These are phyloP conservation scores for Colletotrichum eleusines DNA, from an alignment of 2,329 filamentous ascomycete species.

Conservation along the genomic window DNA sequence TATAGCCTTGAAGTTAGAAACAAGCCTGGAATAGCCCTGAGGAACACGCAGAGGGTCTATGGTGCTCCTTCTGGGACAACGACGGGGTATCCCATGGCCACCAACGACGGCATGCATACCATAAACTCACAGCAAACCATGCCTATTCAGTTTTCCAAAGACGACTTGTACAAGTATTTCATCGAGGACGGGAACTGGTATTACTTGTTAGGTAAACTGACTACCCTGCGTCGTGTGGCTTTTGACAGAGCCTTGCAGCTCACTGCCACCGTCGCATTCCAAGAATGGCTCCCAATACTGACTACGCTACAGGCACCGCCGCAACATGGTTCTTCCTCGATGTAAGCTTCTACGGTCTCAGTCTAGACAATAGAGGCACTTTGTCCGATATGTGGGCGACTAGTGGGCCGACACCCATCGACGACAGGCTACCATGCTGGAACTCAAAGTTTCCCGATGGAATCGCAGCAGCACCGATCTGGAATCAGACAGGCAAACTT, in stretches of 20 bases:
- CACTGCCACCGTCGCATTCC: no score
- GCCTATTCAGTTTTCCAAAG: conserved; percentile 62
- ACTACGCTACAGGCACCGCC: conserved; percentile 53
- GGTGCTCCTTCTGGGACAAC: conserved; percentile 53
- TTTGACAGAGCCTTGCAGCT: no score
- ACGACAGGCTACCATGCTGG: conserved; percentile 59
- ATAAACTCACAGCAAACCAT: conserved; percentile 53
- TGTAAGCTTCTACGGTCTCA: conserved; percentile 67
- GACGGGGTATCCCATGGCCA: conserved; percentile 41
- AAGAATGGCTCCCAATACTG: not conserved
- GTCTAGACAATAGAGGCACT: conserved; percentile 59
- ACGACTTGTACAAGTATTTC: conserved; percentile 64
- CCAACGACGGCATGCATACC: conserved; percentile 49
- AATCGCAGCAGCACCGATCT: conserved; percentile 58
- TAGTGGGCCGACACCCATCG: conserved; percentile 49
- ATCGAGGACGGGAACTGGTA: conserved; percentile 61
- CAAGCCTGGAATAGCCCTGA: conserved; percentile 68
- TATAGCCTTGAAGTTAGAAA: conserved; percentile 75
- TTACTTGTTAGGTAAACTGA: conserved; percentile 53
- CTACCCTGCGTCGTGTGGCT: not conserved
- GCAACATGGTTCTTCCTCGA: conserved; percentile 67
- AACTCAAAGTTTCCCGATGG: conserved; percentile 58
- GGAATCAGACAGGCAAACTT: conserved; percentile 52
- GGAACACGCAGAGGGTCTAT: conserved; percentile 71
- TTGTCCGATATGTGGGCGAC: conserved; percentile 60